Base-by-base conservation (phyloP, 768 basidiomycete genomes). In the Lactarius pseudohatsudake region DNA sequence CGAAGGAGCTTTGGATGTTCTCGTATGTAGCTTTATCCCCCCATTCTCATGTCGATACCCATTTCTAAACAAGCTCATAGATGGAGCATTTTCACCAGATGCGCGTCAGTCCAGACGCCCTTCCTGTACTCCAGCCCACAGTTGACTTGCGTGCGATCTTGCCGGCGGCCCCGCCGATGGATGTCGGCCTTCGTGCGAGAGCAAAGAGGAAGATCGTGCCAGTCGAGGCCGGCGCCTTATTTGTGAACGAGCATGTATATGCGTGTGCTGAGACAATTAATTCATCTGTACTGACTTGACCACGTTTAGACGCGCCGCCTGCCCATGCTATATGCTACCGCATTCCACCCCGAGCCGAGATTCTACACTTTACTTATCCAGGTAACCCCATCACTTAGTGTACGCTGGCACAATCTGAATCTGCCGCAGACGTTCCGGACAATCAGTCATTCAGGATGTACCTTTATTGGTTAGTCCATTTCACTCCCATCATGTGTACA, bases 11-110 rank as follows among this genome's bases (percentile, higher is more conserved):
- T 79, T 97, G 41, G 95, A 97, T 74, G 79, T 94, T 43, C 79
- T 98, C 75, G 94, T 94, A 63, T 54, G 88, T 34, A 20, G 3
- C 16, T 15, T 26, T 32, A 10, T 1, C 26, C 18, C 20, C 58
- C n/a, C 11, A 11, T 47, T 26, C 22, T 36, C 28, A 4, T 0
- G 45, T 34, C 1, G 1, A 22, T 34, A 8, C 13, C 1, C 58
- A 28, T 30, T 57, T 15, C 26, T 26, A n/a, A 55, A 36, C 59
- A 32, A 40, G 22, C n/a, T 10, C 47, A 8, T 73, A 95, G 90
- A 97, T 97, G 94, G 92, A 97, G 74, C 90, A 96, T 73, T 73
- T 98, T 55, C 82, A 93, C 71, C 92, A 95, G 78, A 94, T 97
- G 92, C 79, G 88, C 59, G 88, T 98, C 64, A 81, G 96, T 2